phyloP scores from a whole-genome alignment of 106 monocot species.

The Agapanthus africanus region DNA sequence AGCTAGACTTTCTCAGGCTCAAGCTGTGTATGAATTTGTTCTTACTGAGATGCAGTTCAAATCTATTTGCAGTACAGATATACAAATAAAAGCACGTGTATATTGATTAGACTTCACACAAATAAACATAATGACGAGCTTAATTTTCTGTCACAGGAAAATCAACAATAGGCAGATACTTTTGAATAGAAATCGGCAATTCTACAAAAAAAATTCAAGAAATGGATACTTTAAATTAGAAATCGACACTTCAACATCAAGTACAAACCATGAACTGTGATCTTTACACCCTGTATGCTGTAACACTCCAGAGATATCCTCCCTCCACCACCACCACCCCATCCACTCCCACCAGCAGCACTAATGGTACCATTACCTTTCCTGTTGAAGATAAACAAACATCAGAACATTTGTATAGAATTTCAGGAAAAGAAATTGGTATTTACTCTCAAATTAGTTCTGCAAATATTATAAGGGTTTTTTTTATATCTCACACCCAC shows the following conservation, averaged over 20 bases:
- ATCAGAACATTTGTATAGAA: background rate
- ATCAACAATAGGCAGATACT: too few relatives aligned
- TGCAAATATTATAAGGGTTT: too few relatives aligned
- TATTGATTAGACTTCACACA: background rate
- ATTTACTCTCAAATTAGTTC: too few relatives aligned
- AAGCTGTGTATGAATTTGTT: too few relatives aligned
- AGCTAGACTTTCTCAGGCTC: too few relatives aligned
- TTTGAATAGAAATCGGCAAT: too few relatives aligned
- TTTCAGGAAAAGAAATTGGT: too few relatives aligned
- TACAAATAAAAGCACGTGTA: background rate
- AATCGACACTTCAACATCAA: constrained; percentile 1
- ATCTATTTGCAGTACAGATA: too few relatives aligned
- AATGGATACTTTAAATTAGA: background rate
- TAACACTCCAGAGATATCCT: constrained; percentile 85
- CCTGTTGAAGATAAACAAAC: constrained; percentile 27
- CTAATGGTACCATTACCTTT: constrained; percentile 84
- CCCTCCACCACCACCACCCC: constrained; percentile 96
- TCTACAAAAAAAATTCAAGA: background rate
- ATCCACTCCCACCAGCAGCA: constrained; percentile 94
- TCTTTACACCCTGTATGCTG: constrained; percentile 67
- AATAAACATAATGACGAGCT: background rate
- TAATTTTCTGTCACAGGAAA: too few relatives aligned
- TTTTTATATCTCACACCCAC: too few relatives aligned
- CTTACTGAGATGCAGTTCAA: too few relatives aligned
- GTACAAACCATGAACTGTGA: constrained; percentile 76